Evolutionary conservation across 75 land plant genomes (phyloP), one percentile per base, ranked within the genome.

Genomic region (Selaginella tamariscina): DNA sequence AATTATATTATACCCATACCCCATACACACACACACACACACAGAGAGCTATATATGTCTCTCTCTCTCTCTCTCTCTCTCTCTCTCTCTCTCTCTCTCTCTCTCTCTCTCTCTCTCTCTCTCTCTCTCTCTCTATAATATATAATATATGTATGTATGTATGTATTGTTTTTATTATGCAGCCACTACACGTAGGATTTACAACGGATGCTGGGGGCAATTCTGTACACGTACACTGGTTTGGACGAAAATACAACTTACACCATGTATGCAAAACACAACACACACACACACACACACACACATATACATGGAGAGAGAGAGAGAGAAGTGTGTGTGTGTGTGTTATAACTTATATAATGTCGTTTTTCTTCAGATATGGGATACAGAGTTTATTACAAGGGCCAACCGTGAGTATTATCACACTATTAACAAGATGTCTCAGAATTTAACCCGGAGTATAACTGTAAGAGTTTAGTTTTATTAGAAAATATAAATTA

Each of bases 121-220:
- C 15, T 39, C 49, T 39, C 49, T n/a, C n/a, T n/a, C n/a, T n/a
- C n/a, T n/a, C n/a, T n/a, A n/a, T n/a, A n/a, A n/a, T n/a, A n/a
- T n/a, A n/a, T n/a, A n/a, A n/a, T n/a, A n/a, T n/a, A n/a, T n/a
- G n/a, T n/a, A n/a, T n/a, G 49, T 5, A 39, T 5, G 5, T 5
- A 39, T 5, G 15, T 15, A 39, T 69, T 28, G 27, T 56, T 18
- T 68, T 68, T 49, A 71, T 29, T 27, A 13, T 27, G 2, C 82
- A 92, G 89, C 97, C 97, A 1, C 68, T 92, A 39, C 97, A 92
- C 78, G 89, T 88, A 32, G 93, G 89, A 55, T 92, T 88, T 56
- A 76, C 75, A 30, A 76, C 75, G 39, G 97, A 92, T 72, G 68
- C 32, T 66, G 97, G 97, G 24, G 93, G 97, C 24, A 92, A 92